These are phyloP conservation scores for Vitis amurensis DNA, from an alignment of 164 flowering plant genomes.

Conservation along the genomic window DNA sequence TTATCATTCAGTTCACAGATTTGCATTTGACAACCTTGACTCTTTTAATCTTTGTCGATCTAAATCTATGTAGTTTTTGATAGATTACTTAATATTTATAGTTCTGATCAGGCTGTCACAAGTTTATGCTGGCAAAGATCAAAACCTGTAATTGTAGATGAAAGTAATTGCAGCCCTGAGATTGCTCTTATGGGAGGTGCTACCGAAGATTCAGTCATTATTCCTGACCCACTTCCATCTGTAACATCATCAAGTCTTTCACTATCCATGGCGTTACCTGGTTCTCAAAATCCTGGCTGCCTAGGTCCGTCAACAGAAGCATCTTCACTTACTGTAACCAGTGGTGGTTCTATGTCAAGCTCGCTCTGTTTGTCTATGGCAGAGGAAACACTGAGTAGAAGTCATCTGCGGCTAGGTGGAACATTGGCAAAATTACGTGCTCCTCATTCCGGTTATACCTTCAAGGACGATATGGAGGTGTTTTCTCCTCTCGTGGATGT, in stretches of 20 bases:
- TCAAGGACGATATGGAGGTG: slow-evolving; percentile 97
- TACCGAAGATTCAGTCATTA: slow-evolving; percentile 84
- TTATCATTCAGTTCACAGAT: too few species aligned
- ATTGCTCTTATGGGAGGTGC: slow-evolving; percentile 84
- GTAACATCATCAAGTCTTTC: slow-evolving; percentile 55
- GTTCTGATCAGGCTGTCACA: slow-evolving; percentile 76
- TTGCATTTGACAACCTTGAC: too few species aligned
- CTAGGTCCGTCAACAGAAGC: slow-evolving; percentile 40
- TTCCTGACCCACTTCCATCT: slow-evolving; percentile 99
- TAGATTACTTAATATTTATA: slow-evolving; percentile 19
- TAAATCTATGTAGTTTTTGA: too few species aligned
- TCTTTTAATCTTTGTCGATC: neutral
- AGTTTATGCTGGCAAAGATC: slow-evolving; percentile 98
- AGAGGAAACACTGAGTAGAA: slow-evolving; percentile 76
- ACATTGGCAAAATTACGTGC: slow-evolving; percentile 64
- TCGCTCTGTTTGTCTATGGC: slow-evolving; percentile 32
- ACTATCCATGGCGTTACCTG: slow-evolving; percentile 33
- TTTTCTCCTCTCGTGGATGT: slow-evolving; percentile 97
- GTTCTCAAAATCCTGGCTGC: slow-evolving; percentile 50
- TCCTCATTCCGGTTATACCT: slow-evolving; percentile 57
- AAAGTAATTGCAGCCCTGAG: slow-evolving; percentile 73
- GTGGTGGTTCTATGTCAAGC: slow-evolving; percentile 40
- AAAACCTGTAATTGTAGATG: slow-evolving; percentile 75
- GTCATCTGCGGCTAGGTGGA: slow-evolving; percentile 64
- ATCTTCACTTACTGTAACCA: slow-evolving; percentile 38